These are phyloP conservation scores for Boletus coccyginus DNA, from an alignment of 768 basidiomycete species.

Conservation along the genomic window DNA sequence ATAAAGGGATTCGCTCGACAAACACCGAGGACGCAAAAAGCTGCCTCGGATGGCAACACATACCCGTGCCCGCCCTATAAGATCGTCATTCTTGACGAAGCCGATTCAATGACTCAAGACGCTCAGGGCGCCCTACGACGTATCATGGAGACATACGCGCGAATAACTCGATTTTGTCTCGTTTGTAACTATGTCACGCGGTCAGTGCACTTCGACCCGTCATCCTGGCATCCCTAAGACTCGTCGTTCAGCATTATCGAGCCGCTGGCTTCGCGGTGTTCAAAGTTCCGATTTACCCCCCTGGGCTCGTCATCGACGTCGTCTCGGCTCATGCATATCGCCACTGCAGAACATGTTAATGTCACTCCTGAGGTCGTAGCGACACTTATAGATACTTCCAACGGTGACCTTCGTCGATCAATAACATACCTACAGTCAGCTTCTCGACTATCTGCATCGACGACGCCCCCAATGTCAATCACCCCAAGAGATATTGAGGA, in stretches of 20 bases:
- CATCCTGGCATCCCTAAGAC: constrained; percentile 1
- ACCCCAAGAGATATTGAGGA: constrained; percentile 84
- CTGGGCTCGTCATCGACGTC: constrained; percentile 77
- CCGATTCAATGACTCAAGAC: constrained; percentile 99
- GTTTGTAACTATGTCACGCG: constrained; percentile 99
- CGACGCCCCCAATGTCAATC: constrained; percentile 70
- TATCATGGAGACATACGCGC: constrained; percentile 99
- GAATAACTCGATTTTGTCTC: constrained; percentile 95
- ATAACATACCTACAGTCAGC: constrained; percentile 99
- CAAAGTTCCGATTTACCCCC: constrained; percentile 97
- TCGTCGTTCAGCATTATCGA: constrained; percentile 80
- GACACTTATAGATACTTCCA: constrained; percentile 74
- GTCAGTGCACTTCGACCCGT: constrained; percentile 42
- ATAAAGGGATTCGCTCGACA: constrained; percentile 97
- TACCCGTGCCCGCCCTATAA: constrained; percentile 99
- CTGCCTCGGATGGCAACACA: constrained; percentile 71
- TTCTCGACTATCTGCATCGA: constrained; percentile 77
- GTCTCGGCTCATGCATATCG: constrained; percentile 76
- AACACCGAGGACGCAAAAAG: constrained; percentile 76
- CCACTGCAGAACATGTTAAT: constrained; percentile 65
- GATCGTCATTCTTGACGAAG: constrained; percentile 97
- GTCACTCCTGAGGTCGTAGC: constrained; percentile 59
- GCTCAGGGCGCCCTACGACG: constrained; percentile 94
- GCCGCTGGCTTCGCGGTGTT: constrained; percentile 96
- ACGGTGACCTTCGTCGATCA: constrained; percentile 92